Base-by-base conservation (phyloP, 2,329 filamentous ascomycete species). In the Ilyonectria mors-panacis region DNA sequence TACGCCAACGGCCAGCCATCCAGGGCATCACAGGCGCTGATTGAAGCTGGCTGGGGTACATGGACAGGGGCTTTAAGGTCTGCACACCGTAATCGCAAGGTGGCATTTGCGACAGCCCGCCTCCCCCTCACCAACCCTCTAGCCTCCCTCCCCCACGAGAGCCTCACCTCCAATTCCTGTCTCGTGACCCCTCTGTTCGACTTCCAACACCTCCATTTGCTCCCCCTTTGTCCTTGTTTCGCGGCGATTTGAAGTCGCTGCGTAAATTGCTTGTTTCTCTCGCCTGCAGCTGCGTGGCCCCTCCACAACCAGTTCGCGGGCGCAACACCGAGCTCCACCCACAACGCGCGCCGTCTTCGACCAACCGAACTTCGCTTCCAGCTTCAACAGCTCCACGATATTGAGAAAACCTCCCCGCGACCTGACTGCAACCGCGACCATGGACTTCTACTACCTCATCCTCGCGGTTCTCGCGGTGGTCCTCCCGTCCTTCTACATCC, bases 401-500 rank as follows among this genome's bases (percentile, higher is more conserved):
- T 23, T 37, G 26, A 39, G 26, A 51, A n/a, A n/a, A 42, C 23
- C 23, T 47, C 13, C 30, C n/a, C 35, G 15, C 47, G 44, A 4
- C 37, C 35, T 19, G n/a, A 55, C 44, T 37, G 35, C 17, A 35
- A 30, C 19, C 48, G 30, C 55, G 28, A 66, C 45, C 9, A 77
- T 77, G 75, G 71, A 76, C 47, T 37, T 68, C 15, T 67, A 68
- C 35, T 37, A 65, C 42, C 58, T 77, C 59, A 59, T 77, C 51
- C 66, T 78, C 26, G 73, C 77, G 19, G 71, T 69, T 13, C 72
- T 76, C 26, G 75, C 69, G 30, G 73, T 83, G 65, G 75, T 85
- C 70, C 72, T 87, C 55, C 86, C 87, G 3, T 77, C 84, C 61
- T 78, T 89, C 54, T 89, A 89, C 82, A 82, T 84, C 69, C 87